Conservation (phyloP, 495 filamentous ascomycete genomes). For the Pseudevernia furfuracea region DNA sequence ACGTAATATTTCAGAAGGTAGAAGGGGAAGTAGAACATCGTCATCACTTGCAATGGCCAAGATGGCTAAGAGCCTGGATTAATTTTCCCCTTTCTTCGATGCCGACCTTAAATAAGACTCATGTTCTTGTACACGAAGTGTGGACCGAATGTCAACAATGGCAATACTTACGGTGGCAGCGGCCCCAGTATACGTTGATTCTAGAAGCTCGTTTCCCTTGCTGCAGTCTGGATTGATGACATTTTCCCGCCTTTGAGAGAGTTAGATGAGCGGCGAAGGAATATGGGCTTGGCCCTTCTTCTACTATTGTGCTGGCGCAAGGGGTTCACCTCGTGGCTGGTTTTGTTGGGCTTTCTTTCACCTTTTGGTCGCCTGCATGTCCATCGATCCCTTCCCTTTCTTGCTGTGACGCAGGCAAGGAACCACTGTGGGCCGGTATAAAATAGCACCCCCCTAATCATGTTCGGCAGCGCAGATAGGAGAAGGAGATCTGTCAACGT, state of each 20-base stretch:
- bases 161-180: background rate
- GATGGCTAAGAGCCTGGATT: too few relatives aligned
- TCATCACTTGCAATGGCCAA: too few relatives aligned
- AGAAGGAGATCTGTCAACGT: background rate
- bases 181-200: background rate
- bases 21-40: too few relatives aligned
- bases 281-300: background rate
- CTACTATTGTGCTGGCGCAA: background rate
- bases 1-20: too few relatives aligned
- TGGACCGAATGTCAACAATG: background rate
- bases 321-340: background rate
- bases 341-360: too few relatives aligned
- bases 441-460: background rate
- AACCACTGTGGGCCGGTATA: background rate
- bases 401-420: background rate
- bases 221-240: background rate
- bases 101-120: background rate
- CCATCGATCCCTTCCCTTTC: background rate
- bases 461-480: background rate
- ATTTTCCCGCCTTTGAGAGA: background rate
- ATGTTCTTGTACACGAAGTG: background rate
- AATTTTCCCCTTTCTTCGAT: too few relatives aligned
- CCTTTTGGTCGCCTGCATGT: background rate
- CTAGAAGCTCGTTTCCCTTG: background rate
- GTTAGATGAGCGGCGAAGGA: background rate